phyloP scores from a whole-genome alignment of 2,329 filamentous ascomycete species.

The Aureobasidium uvarum region DNA sequence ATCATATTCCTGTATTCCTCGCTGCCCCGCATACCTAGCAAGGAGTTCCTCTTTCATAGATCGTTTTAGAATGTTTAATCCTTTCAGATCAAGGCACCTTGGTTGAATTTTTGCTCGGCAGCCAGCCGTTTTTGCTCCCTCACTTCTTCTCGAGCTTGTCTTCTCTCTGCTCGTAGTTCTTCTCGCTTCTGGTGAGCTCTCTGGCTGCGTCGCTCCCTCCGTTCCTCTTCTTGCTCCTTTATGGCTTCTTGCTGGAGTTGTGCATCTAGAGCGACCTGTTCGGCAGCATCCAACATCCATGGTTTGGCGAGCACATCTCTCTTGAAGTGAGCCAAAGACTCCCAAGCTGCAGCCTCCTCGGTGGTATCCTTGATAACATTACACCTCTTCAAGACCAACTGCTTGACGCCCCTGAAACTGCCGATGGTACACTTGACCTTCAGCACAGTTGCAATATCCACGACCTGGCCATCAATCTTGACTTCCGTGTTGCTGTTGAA shows the following conservation, averaged over 20 bases:
- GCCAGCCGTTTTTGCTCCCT: constrained; percentile 36
- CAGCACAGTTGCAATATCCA: constrained; percentile 52
- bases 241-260: constrained; percentile 36
- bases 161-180: constrained; percentile 40
- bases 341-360: constrained; percentile 56
- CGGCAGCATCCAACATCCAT: constrained; percentile 51
- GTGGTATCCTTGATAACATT: constrained; percentile 51
- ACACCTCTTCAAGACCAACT: constrained; percentile 56
- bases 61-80: constrained; percentile 22
- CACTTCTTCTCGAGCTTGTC: constrained; percentile 36
- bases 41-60: not conserved
- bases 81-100: not conserved
- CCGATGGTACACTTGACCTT: constrained; percentile 59
- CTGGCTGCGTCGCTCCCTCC: constrained; percentile 40
- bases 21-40: constrained; percentile 12
- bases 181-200: constrained; percentile 37
- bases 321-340: constrained; percentile 51
- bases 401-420: constrained; percentile 46
- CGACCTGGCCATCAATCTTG: constrained; percentile 36
- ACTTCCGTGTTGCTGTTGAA: constrained; percentile 47
- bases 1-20: not conserved
- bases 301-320: constrained; percentile 51
- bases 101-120: constrained; percentile 46
- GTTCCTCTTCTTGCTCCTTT: constrained; percentile 32
- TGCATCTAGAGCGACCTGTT: constrained; percentile 47